A percentile compares a stretch with the other conserved stretches of the same genome.
Conservation (phyloP, 495 filamentous ascomycete genomes). For the Penicillium desertorum region DNA sequence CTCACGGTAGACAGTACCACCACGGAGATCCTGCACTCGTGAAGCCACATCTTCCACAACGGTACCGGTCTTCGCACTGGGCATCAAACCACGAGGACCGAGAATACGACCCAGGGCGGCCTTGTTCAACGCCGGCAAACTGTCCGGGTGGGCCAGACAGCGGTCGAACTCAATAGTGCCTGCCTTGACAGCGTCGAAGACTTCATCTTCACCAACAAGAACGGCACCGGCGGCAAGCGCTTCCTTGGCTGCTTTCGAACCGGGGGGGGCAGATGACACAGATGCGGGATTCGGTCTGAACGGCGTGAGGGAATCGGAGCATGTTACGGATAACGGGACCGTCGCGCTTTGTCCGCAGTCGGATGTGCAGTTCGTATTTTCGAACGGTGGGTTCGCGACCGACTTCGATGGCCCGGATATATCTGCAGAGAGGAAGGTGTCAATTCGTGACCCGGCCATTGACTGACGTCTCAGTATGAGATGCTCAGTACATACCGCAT, state of each 20-base stretch:
- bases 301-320: slow-evolving; percentile 82
- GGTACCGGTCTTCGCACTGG: slow-evolving; percentile 79
- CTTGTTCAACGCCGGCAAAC: slow-evolving; percentile 69
- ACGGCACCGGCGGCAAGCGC: slow-evolving; percentile 74
- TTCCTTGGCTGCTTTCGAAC: slow-evolving; percentile 63
- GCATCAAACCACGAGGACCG: slow-evolving; percentile 90
- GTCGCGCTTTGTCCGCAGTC: slow-evolving; percentile 74
- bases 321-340: slow-evolving; percentile 83
- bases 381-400: slow-evolving; percentile 65
- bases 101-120: slow-evolving; percentile 75
- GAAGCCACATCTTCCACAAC: slow-evolving; percentile 74
- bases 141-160: slow-evolving; percentile 81
- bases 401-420: slow-evolving; percentile 88
- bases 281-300: slow-evolving; percentile 80
- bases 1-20: slow-evolving; percentile 84
- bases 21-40: slow-evolving; percentile 73
- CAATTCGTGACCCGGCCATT: slow-evolving; percentile 1
- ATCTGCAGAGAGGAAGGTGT: slow-evolving; percentile 52
- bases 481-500: slow-evolving; percentile 68
- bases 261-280: slow-evolving; percentile 84
- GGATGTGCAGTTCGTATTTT: slow-evolving; percentile 88
- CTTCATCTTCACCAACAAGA: slow-evolving; percentile 77
- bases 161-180: slow-evolving; percentile 82
- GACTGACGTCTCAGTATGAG: not conserved
- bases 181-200: slow-evolving; percentile 77